Conservation (phyloP, 2,329 filamentous ascomycete genomes). For the Blumeria hordei region DNA sequence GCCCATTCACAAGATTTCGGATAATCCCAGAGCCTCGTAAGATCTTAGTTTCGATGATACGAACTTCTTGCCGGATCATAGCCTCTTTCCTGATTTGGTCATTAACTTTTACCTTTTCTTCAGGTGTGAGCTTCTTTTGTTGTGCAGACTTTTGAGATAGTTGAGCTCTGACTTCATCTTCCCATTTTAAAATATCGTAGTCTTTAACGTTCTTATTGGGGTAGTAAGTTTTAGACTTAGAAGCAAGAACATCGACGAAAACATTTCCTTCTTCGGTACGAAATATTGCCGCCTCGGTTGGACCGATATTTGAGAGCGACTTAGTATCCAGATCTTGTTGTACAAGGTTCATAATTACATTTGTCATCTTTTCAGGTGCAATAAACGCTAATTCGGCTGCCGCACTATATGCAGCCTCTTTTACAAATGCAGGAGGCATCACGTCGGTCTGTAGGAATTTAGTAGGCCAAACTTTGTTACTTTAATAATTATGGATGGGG, state of each 20-base stretch:
- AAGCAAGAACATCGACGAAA: constrained; percentile 77
- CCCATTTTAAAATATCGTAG: constrained; percentile 92
- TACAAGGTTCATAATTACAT: constrained; percentile 52
- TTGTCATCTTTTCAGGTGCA: constrained; percentile 58
- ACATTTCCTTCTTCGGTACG: constrained; percentile 69
- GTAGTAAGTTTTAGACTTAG: constrained; percentile 43
- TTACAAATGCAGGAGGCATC: constrained; percentile 21
- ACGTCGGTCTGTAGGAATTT: constrained; percentile 6
- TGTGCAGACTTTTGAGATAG: constrained; percentile 83
- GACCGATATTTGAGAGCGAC: constrained; percentile 49
- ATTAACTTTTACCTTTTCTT: constrained; percentile 76
- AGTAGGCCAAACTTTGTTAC: neutral
- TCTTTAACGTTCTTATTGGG: constrained; percentile 84
- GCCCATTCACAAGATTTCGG: constrained; percentile 55
- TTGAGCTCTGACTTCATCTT: constrained; percentile 69
- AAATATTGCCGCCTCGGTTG: constrained; percentile 80
- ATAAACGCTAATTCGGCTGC: constrained; percentile 87
- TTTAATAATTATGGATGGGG: neutral
- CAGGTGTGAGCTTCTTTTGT: constrained; percentile 70
- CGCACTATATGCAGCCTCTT: constrained; percentile 55
- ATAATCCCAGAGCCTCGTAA: constrained; percentile 72
- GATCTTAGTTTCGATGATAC: constrained; percentile 42
- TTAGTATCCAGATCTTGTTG: constrained; percentile 44
- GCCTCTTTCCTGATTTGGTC: constrained; percentile 75
- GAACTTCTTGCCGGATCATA: constrained; percentile 50